phyloP scores from a whole-genome alignment of 441 rosid species.

The Lepidium campestre region DNA sequence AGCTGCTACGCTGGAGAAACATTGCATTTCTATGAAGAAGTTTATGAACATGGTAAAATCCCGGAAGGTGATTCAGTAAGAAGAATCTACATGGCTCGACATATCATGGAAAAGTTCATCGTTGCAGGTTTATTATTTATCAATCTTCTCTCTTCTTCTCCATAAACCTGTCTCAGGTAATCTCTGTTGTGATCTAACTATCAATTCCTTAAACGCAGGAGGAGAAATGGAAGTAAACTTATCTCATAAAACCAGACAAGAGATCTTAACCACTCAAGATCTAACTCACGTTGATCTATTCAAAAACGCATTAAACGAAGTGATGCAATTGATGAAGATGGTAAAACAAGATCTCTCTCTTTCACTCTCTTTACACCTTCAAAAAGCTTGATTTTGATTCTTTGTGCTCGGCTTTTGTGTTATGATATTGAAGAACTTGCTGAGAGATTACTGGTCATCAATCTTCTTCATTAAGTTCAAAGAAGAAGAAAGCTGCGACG shows the following conservation, averaged over 20 bases:
- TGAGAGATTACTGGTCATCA: constrained; percentile 87
- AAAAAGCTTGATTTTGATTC: neutral
- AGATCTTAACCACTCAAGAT: constrained; percentile 59
- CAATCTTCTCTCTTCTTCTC: neutral
- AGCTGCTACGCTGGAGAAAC: constrained; percentile 95
- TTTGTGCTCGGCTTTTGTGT: neutral
- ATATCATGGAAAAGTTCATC: constrained; percentile 78
- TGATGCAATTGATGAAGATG: constrained; percentile 77
- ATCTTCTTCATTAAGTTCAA: constrained; percentile 76
- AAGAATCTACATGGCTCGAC: constrained; percentile 88
- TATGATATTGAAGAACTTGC: constrained; percentile 52
- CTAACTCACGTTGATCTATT: constrained; percentile 65
- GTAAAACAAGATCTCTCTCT: constrained; percentile 7
- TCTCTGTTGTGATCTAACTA: neutral
- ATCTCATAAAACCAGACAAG: constrained; percentile 68
- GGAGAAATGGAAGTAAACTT: constrained; percentile 83
- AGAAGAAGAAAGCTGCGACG: constrained; percentile 52
- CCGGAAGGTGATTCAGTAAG: constrained; percentile 55
- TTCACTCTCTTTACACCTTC: neutral
- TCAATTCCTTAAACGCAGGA: constrained; percentile 35
- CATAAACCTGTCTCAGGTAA: neutral
- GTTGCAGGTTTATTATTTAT: constrained; percentile 52
- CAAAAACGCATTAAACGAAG: constrained; percentile 59
- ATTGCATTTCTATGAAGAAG: constrained; percentile 83
- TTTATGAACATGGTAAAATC: constrained; percentile 74